phyloP scores from a whole-genome alignment of 306 rosid species.

The Ceratonia siliqua region DNA sequence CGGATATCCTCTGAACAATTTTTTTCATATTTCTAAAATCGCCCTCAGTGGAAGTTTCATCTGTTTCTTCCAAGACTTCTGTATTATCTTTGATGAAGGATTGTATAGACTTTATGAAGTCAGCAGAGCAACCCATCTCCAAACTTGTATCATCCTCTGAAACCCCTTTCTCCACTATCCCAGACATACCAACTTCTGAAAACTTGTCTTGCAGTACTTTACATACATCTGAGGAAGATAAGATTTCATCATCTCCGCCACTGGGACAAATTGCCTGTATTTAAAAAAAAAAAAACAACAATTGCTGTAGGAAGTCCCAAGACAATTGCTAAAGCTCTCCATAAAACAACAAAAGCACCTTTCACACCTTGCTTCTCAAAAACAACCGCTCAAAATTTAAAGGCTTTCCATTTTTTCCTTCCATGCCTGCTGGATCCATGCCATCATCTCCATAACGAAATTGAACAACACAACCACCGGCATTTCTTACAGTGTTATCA shows the following conservation, averaged over 20 bases:
- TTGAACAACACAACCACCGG: constrained; percentile 75
- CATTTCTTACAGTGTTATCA: constrained; percentile 82
- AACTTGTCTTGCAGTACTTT: constrained; percentile 63
- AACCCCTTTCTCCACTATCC: constrained; percentile 47
- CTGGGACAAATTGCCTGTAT: constrained; percentile 75
- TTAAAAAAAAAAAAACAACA: neutral
- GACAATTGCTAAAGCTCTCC: constrained; percentile 19
- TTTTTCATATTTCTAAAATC: constrained; percentile 43
- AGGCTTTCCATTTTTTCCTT: constrained; percentile 85
- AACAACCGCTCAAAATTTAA: constrained; percentile 78
- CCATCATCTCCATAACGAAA: constrained; percentile 94
- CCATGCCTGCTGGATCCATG: constrained; percentile 96
- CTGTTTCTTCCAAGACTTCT: constrained; percentile 36
- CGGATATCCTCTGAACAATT: constrained; percentile 58
- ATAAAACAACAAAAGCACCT: constrained; percentile 23
- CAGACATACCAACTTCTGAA: constrained; percentile 52
- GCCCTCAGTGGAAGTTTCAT: constrained; percentile 33
- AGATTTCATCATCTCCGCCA: constrained; percentile 46
- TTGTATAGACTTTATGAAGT: constrained; percentile 57
- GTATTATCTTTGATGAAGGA: constrained; percentile 53
- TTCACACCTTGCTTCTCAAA: constrained; percentile 73
- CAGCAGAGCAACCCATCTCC: constrained; percentile 59
- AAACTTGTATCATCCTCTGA: constrained; percentile 53
- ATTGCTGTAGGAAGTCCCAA: neutral
- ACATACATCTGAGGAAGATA: constrained; percentile 63